Base-by-base conservation (phyloP, 148 eudicot species). In the Silene uniflora region DNA sequence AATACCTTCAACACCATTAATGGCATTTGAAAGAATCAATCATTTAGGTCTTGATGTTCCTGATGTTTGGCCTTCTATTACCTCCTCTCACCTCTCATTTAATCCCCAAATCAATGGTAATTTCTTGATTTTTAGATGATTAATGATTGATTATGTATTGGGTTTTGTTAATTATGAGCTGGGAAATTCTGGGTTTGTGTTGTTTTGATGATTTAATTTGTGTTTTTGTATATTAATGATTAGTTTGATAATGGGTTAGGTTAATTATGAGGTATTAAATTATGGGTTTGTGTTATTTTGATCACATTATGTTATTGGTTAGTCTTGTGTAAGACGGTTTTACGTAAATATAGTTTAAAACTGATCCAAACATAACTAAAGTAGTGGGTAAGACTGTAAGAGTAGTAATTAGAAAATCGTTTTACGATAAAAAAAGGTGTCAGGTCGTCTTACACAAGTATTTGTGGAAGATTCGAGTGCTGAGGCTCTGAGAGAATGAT, bases 11-110 rank as follows among this genome's bases (percentile, higher is more conserved):
- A 62, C 44, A 42, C 49, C 52, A 56, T 42, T 71, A 14, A 64
- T 58, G 67, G 52, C 69, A 21, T 47, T 75, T n/a, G 69, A 56
- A 4, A 67, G 14, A 18, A 54, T 62, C 29, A 70, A 71, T 22
- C 71, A 80, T 64, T 52, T 80, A 44, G 83, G 83, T 11, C 6
- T 75, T 16, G 76, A 80, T 44, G 72, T 75, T 75, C 83, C 83
- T 10, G 83, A 80, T 75, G 75, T 58, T 22, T 75, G 83, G 83
- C 47, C 79, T 64, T 71, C 72, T 46, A 3, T 25, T 10, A 7
- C 60, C 14, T 14, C 17, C 10, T 75, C 79, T 54, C 70, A 63
- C n/a, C 63, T 44, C 19, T 44, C 79, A 10, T 10, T 44, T n/a
- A n/a, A 47, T 66, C 61, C 73, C 25, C 74, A 76, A 47, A 54